Evolutionary conservation across 1,284 basidiomycete species (phyloP), one percentile per base, ranked within the genome.

Genomic region (Trichosporon asahii): DNA sequence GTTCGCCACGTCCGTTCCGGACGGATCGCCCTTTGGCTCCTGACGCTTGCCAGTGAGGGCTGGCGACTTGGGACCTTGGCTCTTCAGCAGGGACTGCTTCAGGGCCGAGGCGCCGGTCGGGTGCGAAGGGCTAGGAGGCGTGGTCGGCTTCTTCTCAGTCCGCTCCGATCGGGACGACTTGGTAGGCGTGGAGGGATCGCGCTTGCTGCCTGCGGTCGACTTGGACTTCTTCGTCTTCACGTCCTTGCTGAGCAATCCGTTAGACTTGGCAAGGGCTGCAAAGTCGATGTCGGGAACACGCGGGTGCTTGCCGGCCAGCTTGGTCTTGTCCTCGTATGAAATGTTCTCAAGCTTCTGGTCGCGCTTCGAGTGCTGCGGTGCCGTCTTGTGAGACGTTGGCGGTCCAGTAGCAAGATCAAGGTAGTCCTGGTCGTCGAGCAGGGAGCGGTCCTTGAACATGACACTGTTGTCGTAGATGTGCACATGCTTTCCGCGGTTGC

Each of bases 371-470:
- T 81, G 78, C 7, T 77, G 77, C 1, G 64, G 64, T 2, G 18
- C 44, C 3, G 84, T 76, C 57, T 81, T 79, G 0, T 80, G 76
- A 25, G 82, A 78, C 3, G 84, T 75, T 0, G 85, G 85, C 7
- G 83, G 83, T 1, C 85, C 85, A 29, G 80, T 72, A 2, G 85
- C 85, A 2, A 86, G 76, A 69, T 86, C 85, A 35, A 86, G 82
- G 68, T 84, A 83, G 68, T 85, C 85, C 69, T 83, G 81, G 15
- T 79, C 77, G 60, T 81, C 78, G 27, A 86, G 79, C 9, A 86
- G 73, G 9, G 73, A 77, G 14, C 84, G 79, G 72, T 86, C 85
- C 72, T 85, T 85, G 83, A 85, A 86, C 6, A 84, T 78, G 29
- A 85, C 79, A 0, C 80, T 75, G 68, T 83, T 83, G 35, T 85